Base-by-base conservation (phyloP, 2,329 filamentous ascomycete genomes). In the Myriosclerotinia duriaeana region DNA sequence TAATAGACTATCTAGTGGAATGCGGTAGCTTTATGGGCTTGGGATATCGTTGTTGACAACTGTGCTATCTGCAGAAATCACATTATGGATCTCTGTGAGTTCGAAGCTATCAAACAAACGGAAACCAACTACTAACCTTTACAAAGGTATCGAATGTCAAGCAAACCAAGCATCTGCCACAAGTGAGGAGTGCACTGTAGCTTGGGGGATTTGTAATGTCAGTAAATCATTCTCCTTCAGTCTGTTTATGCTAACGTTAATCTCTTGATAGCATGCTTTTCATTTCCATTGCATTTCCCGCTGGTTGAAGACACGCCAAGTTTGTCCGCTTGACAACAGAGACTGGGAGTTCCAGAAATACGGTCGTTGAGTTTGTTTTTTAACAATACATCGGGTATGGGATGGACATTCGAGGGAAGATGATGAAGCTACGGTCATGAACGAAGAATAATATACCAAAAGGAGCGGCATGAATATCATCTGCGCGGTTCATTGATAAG, bases 291-390 rank as follows among this genome's bases (percentile, higher is more conserved):
- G 95, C 83, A 99, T 99, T 77, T 98, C 95, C 15, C 87, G 95
- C 80, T 99, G 95, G 95, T 84, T 99, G 68, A 99, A 99, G 85
- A 97, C 95, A n/a, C 89, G 95, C 77, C 95, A 98, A 78, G 95
- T 99, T 60, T 99, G 95, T 77, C 95, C 95, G 20, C 83, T 99
- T 54, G 95, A 99, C 81, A 99, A 99, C 81, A 85, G 94, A 74
- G 95, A 99, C 79, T 99, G 95, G 95, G 95, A 99, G 78, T 99
- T 98, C 83, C 95, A 99, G 80, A 99, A 98, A 80, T 99, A 99
- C 78, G 95, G 95, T 71, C 85, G 87, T 73, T 89, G 79, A 78
- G 48, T 56, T 34, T 30, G 30, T 40, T 22, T 2, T 36, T 34
- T 40, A 11, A 38, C 17, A 40, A 52, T 26, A 20, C 44, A 26